phyloP scores from a whole-genome alignment of 148 eudicot genomes.

The Rhododendron williamsianum region DNA sequence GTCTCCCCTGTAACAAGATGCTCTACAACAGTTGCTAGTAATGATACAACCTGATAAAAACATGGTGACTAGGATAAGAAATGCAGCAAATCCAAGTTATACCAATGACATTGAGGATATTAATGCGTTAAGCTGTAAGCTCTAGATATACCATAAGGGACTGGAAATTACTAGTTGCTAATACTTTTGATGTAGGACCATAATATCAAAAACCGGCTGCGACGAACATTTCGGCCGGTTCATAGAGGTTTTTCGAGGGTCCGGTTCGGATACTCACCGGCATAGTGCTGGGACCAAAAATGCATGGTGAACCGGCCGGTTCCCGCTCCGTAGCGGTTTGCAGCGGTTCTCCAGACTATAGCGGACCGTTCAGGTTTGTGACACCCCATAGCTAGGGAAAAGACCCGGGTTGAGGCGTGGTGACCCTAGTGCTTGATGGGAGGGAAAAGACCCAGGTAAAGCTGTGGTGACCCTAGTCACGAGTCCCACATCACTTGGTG shows the following conservation, averaged over 20 bases:
- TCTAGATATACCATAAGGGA: not conserved
- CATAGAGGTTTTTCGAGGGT: not conserved
- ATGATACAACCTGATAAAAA: slow-evolving; percentile 67
- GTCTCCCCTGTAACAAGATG: slow-evolving; percentile 99
- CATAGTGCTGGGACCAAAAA: not conserved
- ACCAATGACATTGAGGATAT: not conserved
- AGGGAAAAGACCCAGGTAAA: no score
- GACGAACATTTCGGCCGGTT: not conserved
- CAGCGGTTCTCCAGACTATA: not conserved
- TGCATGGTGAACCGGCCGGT: not conserved
- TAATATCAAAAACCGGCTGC: not conserved
- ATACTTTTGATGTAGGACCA: not conserved
- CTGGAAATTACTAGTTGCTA: not conserved
- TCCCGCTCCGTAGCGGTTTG: not conserved
- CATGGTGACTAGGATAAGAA: not conserved
- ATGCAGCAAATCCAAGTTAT: not conserved
- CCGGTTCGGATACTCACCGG: not conserved
- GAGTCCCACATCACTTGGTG: no score
- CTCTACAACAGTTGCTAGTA: slow-evolving; percentile 78
- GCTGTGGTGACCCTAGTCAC: no score
- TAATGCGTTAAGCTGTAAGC: not conserved
- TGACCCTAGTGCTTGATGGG: no score
- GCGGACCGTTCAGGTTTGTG: not conserved
- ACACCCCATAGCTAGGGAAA: no score
- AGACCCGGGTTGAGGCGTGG: no score